A percentile compares a stretch with the other conserved stretches of the same genome.
Conservation (phyloP, 2,329 filamentous ascomycete genomes). For the Nectriaceae sp. region DNA sequence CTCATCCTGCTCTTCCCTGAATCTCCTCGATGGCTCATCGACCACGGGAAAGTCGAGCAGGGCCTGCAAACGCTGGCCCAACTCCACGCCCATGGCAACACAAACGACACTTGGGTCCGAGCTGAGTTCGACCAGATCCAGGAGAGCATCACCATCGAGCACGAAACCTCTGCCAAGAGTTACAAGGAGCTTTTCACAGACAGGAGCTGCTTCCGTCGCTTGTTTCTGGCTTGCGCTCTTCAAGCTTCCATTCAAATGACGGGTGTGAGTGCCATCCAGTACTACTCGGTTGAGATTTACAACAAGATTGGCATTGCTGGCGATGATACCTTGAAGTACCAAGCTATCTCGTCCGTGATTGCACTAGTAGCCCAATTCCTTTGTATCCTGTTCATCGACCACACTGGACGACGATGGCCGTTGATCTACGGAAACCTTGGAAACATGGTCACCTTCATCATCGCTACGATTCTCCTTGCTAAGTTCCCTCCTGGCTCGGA, state of each 20-base stretch:
- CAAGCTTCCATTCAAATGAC: slow-evolving; percentile 78
- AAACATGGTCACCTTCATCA: slow-evolving; percentile 73
- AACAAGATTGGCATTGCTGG: slow-evolving; percentile 67
- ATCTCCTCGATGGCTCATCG: slow-evolving; percentile 73
- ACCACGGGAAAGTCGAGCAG: slow-evolving; percentile 64
- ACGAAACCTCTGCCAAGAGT: slow-evolving; percentile 69
- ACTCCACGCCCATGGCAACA: slow-evolving; percentile 70
- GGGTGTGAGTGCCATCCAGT: slow-evolving; percentile 73
- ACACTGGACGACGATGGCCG: slow-evolving; percentile 69
- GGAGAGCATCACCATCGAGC: slow-evolving; percentile 64
- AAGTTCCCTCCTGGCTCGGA: slow-evolving; percentile 57
- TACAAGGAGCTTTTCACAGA: slow-evolving; percentile 68
- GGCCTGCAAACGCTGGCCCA: slow-evolving; percentile 68
- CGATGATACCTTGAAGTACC: slow-evolving; percentile 69
- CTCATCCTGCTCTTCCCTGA: slow-evolving; percentile 74
- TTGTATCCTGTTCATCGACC: slow-evolving; percentile 71
- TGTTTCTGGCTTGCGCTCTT: slow-evolving; percentile 69
- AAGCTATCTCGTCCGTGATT: slow-evolving; percentile 73
- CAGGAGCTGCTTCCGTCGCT: slow-evolving; percentile 66
- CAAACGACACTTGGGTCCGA: slow-evolving; percentile 67
- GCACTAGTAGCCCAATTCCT: slow-evolving; percentile 68
- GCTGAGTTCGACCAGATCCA: slow-evolving; percentile 74
- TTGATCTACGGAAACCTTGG: slow-evolving; percentile 72
- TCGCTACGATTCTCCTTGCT: slow-evolving; percentile 56
- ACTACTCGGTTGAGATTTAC: slow-evolving; percentile 71